Percentiles rank a stretch among this genome's conserved stretches.
Evolutionary conservation across 257 asterid genomes (phyloP).

Genomic region (Prunella vulgaris): DNA sequence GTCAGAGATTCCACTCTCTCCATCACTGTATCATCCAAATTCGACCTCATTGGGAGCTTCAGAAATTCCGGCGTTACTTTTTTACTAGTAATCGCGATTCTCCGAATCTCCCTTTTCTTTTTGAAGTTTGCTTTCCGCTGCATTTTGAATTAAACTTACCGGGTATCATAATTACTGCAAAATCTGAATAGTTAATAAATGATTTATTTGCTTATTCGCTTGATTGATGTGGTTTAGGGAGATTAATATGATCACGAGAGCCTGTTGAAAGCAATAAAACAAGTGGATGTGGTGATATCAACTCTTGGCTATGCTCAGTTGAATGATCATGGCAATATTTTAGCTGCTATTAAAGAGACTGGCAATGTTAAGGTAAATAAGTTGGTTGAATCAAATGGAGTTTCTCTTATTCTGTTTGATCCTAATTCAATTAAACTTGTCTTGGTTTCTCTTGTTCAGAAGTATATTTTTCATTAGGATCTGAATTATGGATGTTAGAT

Average conservation of each 20-base stretch:
- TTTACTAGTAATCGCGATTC: conserved; percentile 24
- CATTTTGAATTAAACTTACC: neutral
- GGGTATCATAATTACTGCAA: neutral
- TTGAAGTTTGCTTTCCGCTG: neutral
- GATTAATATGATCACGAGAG: conserved; percentile 50
- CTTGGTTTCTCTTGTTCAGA: neutral
- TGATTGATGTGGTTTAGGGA: conserved; percentile 30
- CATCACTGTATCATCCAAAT: conserved; percentile 30
- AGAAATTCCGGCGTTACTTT: conserved; percentile 38
- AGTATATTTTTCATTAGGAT: neutral
- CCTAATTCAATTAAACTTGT: neutral
- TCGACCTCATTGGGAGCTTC: conserved; percentile 38
- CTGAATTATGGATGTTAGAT: neutral
- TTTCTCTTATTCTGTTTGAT: neutral
- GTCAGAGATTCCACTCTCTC: conserved; percentile 40
- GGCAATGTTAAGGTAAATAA: conserved; percentile 45
- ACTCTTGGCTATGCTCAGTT: conserved; percentile 41
- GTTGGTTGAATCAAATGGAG: neutral
- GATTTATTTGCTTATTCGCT: neutral
- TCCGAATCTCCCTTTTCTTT: neutral
- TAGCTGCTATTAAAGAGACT: conserved; percentile 54
- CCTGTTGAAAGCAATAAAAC: conserved; percentile 52
- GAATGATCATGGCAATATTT: conserved; percentile 43
- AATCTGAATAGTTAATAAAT: neutral
- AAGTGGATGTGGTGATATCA: conserved; percentile 65